phyloP scores from a whole-genome alignment of 352 stramenopile genomes.

The Globisporangium middletonii region DNA sequence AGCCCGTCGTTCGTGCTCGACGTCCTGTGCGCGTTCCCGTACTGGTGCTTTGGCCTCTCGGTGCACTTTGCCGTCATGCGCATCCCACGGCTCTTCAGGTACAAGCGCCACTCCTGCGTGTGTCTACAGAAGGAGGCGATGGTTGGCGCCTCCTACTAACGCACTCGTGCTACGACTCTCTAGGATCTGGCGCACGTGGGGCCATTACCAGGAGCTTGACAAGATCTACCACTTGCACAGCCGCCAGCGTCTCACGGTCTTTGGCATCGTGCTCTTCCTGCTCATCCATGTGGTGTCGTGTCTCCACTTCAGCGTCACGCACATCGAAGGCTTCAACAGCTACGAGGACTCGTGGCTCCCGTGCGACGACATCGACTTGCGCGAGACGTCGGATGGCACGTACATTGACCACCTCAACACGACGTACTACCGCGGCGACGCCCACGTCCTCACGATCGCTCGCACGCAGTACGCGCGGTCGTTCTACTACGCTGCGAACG shows the following conservation, averaged over 20 bases:
- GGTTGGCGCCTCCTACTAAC: too few relatives aligned
- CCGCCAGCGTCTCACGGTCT: conserved; percentile 32
- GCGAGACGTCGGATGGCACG: not conserved
- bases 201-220: conserved; percentile 30
- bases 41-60: conserved; percentile 19
- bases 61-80: conserved; percentile 25
- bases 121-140: too few relatives aligned
- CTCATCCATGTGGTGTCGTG: conserved; percentile 51
- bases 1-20: conserved; percentile 30
- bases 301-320: conserved; percentile 28
- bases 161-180: not conserved
- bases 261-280: conserved; percentile 38
- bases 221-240: conserved; percentile 39
- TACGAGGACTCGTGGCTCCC: conserved; percentile 28
- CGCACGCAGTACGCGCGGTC: conserved; percentile 26
- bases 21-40: conserved; percentile 39
- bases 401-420: conserved; percentile 17
- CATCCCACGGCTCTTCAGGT: conserved; percentile 36
- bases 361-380: conserved; percentile 24
- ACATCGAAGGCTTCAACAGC: conserved; percentile 28
- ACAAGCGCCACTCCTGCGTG: not conserved
- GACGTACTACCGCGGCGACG: conserved; percentile 13
- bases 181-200: conserved; percentile 19
- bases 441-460: conserved; percentile 16
- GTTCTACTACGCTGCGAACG: conserved; percentile 29